phyloP scores from a whole-genome alignment of 208 protist species.

The Trypanosoma congolense region DNA sequence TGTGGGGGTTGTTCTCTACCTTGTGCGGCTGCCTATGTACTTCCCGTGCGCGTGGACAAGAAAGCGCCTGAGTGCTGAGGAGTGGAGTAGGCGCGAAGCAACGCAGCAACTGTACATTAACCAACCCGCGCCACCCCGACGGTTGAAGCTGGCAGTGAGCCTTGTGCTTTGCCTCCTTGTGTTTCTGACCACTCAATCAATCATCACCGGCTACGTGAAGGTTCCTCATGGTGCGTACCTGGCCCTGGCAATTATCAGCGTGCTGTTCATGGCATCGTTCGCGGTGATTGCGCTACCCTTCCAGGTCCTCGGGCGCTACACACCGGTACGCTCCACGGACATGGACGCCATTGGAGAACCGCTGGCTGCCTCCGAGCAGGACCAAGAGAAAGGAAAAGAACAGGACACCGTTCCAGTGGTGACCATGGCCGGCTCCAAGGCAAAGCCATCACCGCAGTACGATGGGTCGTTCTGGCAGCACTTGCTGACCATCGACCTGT shows the following conservation, averaged over 20 bases:
- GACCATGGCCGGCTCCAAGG: conserved; percentile 29
- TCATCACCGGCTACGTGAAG: background rate
- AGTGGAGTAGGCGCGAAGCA: background rate
- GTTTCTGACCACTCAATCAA: conserved; percentile 4
- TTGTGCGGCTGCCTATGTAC: conserved; percentile 1
- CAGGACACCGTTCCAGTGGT: conserved; percentile 24
- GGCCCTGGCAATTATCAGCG: background rate
- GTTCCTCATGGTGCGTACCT: background rate
- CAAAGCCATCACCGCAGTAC: conserved; percentile 47
- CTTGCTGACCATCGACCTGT: conserved; percentile 59
- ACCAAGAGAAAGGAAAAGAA: too few species aligned
- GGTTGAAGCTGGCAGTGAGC: background rate
- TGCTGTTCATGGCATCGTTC: conserved; percentile 2
- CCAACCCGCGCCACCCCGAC: background rate
- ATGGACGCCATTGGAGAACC: conserved; percentile 3
- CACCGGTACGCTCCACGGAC: background rate
- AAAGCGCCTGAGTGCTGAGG: background rate
- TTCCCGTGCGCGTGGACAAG: conserved; percentile 5
- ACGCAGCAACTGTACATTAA: conserved; percentile 3
- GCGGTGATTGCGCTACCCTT: background rate
- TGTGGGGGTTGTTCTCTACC: background rate
- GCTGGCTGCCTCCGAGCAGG: background rate
- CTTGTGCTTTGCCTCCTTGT: background rate
- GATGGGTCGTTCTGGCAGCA: conserved; percentile 53
- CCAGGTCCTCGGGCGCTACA: conserved; percentile 1